Evolutionary conservation across 2,329 filamentous ascomycete genomes (phyloP).

Genomic region (Alternaria gaisen): DNA sequence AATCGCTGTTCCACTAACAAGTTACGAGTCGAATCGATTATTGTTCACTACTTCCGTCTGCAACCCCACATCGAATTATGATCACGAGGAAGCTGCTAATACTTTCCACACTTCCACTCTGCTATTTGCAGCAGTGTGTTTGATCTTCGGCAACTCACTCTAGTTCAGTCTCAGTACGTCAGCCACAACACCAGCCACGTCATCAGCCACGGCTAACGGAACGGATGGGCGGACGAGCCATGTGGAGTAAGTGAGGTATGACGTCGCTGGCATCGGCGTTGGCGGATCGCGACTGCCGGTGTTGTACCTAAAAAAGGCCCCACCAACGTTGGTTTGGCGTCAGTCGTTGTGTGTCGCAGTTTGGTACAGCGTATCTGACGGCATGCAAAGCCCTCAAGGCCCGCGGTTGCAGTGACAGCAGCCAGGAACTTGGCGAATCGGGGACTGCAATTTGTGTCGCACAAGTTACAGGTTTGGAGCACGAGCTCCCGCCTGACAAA

Average conservation of each 20-base stretch:
- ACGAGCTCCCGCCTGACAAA: constrained; percentile 3
- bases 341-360: background rate
- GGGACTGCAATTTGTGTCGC: background rate
- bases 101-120: background rate
- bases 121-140: background rate
- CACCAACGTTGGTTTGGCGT: background rate
- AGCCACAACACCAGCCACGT: constrained; percentile 12
- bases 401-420: background rate
- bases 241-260: constrained; percentile 6
- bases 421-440: constrained; percentile 10
- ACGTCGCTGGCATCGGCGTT: constrained; percentile 1
- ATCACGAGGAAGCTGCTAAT: background rate
- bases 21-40: background rate
- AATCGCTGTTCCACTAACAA: no score
- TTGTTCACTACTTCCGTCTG: background rate
- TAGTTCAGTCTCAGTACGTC: background rate
- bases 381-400: constrained; percentile 1
- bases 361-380: constrained; percentile 2
- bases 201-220: constrained; percentile 10
- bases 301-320: constrained; percentile 3
- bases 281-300: constrained; percentile 12
- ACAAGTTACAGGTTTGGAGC: constrained; percentile 5
- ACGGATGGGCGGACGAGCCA: constrained; percentile 2
- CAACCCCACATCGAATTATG: background rate
- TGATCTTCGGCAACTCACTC: background rate